Percentiles rank a stretch among this genome's conserved stretches.
phyloP scores from a whole-genome alignment of 2,329 filamentous ascomycete genomes.

The Ambrosiella beaveri region DNA sequence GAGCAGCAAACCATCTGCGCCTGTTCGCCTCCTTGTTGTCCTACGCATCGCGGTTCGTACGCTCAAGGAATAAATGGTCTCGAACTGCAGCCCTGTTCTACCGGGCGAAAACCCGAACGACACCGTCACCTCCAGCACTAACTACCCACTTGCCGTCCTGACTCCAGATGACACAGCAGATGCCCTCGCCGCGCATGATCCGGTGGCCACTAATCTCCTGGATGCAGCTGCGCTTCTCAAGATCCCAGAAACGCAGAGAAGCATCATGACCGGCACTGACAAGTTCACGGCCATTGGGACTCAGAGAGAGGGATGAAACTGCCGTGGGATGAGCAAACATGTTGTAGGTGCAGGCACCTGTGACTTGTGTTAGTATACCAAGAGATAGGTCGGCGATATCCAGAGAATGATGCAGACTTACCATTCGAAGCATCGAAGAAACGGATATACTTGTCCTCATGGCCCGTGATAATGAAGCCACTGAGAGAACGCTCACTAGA shows the following conservation, averaged over 20 bases:
- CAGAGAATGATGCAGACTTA: conserved; percentile 32
- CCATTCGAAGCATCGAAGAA: conserved; percentile 99
- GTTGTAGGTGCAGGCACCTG: conserved; percentile 96
- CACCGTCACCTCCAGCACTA: conserved; percentile 82
- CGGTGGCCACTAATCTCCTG: conserved; percentile 90
- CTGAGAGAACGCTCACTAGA: conserved; percentile 71
- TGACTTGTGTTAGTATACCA: not conserved
- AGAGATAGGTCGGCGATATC: not conserved
- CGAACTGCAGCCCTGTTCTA: conserved; percentile 16
- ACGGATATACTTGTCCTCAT: conserved; percentile 88
- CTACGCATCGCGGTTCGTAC: not conserved
- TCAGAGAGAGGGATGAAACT: conserved; percentile 80
- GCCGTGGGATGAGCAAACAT: conserved; percentile 94
- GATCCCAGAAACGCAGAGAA: conserved; percentile 86
- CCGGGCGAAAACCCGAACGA: conserved; percentile 76
- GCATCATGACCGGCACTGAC: conserved; percentile 94
- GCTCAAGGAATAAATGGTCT: not conserved
- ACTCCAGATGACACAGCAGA: conserved; percentile 90
- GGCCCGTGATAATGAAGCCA: conserved; percentile 86
- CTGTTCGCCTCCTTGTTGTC: too few relatives aligned
- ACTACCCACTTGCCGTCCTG: conserved; percentile 90
- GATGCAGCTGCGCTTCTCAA: conserved; percentile 87
- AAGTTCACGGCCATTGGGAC: conserved; percentile 81
- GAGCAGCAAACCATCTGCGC: not conserved
- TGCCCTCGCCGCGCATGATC: conserved; percentile 87